Evolutionary conservation across 306 rosid species (phyloP).

Genomic region (Luffa aegyptiaca): DNA sequence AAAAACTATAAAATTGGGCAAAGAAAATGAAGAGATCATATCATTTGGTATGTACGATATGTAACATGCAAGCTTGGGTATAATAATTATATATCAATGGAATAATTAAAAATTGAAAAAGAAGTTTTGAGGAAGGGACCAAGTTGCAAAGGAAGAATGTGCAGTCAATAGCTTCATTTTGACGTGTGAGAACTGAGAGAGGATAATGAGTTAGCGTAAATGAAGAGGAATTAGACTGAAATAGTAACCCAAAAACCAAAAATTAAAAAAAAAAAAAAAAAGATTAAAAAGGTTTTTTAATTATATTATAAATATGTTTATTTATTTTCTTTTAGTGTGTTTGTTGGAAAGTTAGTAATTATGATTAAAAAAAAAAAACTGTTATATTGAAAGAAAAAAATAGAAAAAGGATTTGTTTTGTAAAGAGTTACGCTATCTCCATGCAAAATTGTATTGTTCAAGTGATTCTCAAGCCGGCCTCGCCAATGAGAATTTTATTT

Average conservation of each 20-base stretch:
- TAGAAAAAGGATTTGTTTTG: neutral
- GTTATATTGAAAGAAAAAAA: neutral
- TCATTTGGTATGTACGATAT: neutral
- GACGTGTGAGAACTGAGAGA: neutral
- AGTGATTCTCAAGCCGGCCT: conserved; percentile 2
- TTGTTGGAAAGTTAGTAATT: neutral
- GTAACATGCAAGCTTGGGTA: neutral
- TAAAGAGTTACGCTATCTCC: conserved; percentile 1
- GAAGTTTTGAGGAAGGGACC: neutral
- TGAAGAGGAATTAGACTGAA: conserved; percentile 4
- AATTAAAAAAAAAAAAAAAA: too few species aligned
- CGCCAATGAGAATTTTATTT: conserved; percentile 4
- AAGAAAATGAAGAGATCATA: neutral
- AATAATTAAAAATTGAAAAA: neutral
- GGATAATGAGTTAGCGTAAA: conserved; percentile 7
- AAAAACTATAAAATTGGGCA: neutral
- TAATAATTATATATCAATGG: neutral
- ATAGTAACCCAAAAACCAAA: neutral
- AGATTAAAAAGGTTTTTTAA: neutral
- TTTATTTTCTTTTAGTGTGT: neutral
- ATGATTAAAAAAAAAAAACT: neutral
- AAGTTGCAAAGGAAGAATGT: neutral
- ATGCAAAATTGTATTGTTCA: neutral
- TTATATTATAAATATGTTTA: neutral
- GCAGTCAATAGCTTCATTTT: conserved; percentile 7